Conservation (phyloP, 805 yeast species). For the Yamadazyma phyllophila region DNA sequence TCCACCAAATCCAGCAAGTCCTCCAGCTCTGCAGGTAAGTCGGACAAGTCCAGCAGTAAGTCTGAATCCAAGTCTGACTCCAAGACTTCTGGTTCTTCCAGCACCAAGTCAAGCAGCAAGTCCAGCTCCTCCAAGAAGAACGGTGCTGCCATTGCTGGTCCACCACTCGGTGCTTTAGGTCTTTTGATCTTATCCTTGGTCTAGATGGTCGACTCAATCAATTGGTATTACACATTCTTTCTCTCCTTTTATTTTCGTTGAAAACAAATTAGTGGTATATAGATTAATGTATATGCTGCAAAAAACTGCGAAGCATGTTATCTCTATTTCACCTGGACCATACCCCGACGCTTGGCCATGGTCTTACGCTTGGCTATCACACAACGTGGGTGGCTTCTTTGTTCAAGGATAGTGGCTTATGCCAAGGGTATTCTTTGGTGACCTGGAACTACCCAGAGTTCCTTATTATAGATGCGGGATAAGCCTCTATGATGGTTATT, state of each 20-base stretch:
- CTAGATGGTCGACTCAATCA: not conserved
- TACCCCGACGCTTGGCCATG: too few species aligned
- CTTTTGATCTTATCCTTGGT: conserved; percentile 1
- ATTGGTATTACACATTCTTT: not conserved
- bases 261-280: not conserved
- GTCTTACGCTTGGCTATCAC: too few species aligned
- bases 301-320: not conserved
- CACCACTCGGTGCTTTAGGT: conserved; percentile 6
- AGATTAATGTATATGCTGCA: not conserved
- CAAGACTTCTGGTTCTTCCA: not conserved
- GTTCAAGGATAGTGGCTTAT: too few species aligned
- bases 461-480: too few species aligned
- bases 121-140: not conserved
- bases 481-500: too few species aligned
- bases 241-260: not conserved
- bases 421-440: too few species aligned
- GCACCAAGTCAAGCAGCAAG: not conserved
- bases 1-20: not conserved
- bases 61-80: not conserved
- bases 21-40: not conserved
- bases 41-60: not conserved
- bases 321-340: too few species aligned
- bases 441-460: too few species aligned
- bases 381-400: too few species aligned
- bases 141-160: not conserved